These are phyloP conservation scores for Dorcoceras hygrometricum DNA, from an alignment of 257 asterid genomes.

Conservation along the genomic window DNA sequence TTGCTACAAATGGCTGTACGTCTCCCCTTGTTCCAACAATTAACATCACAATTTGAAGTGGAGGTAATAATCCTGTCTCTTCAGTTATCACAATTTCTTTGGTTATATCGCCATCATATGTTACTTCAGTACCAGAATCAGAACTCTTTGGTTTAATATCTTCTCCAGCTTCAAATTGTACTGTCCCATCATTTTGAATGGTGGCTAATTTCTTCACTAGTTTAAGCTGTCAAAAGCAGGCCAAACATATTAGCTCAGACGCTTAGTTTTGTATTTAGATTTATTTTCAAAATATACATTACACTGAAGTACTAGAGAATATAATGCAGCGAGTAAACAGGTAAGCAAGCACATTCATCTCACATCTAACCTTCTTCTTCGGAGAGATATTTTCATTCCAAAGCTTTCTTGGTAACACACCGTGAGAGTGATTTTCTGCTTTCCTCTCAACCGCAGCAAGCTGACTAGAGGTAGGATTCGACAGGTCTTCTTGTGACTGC, in stretches of 20 bases:
- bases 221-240: constrained; percentile 51
- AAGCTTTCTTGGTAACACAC: constrained; percentile 38
- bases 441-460: constrained; percentile 25
- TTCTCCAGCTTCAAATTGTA: constrained; percentile 69
- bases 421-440: constrained; percentile 30
- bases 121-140: constrained; percentile 44
- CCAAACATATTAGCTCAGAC: constrained; percentile 2
- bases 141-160: constrained; percentile 45
- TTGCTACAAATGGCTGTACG: constrained; percentile 87
- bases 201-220: constrained; percentile 53
- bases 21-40: constrained; percentile 95
- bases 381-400: constrained; percentile 53
- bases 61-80: constrained; percentile 47
- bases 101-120: constrained; percentile 33
- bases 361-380: constrained; percentile 57
- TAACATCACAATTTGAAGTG: constrained; percentile 80
- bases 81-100: constrained; percentile 30
- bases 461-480: constrained; percentile 27
- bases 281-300: neutral
- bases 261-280: constrained; percentile 1
- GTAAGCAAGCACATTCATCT: constrained; percentile 10
- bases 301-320: constrained; percentile 2
- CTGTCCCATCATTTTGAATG: constrained; percentile 73
- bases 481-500: constrained; percentile 25
- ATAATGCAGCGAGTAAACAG: neutral